Evolutionary conservation across 441 rosid genomes (phyloP), one percentile per base, ranked within the genome.

Genomic region (Theobroma grandiflorum): DNA sequence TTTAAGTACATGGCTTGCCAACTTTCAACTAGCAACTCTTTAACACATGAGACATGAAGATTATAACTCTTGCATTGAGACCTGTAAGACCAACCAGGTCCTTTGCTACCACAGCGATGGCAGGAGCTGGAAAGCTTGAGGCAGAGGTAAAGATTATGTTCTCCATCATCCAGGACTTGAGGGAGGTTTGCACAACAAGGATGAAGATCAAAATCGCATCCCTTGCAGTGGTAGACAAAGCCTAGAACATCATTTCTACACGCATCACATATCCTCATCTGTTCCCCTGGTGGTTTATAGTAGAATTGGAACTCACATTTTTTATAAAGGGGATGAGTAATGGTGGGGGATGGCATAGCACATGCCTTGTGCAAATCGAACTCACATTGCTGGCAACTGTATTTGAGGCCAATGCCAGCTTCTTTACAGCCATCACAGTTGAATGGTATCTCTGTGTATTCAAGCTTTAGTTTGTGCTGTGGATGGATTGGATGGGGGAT

Each of bases 401-500:
- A 84, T 58, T 80, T 82, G 73, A 80, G 84, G 43, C 90, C 87
- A 26, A 87, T 85, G 40, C 87, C 90, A 0, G 83, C 88, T 65
- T 85, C 90, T 62, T 82, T 84, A 82, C 90, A 87, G 5, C 88
- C 90, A 42, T 84, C 82, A 49, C 90, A 87, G 33, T 79, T 85
- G 77, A 87, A 87, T 2, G 90, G 87, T 55, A 43, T 78, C 77
- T 87, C 87, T 16, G 88, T 79, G 69, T 78, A 87, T 59, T 81
- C 85, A 31, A 87, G 85, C 77, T 81, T 68, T 43, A 87, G 86
- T 58, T 75, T 80, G 86, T 85, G 90, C 55, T 82, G 74, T 11
- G 82, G 84, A 78, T 88, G 89, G 76, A 76, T 67, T 12, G 85
- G 86, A 75, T 82, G 84, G 8, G 74, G 37, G 47, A 85, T 82